Evolutionary conservation across 345 rosid genomes (phyloP).

Genomic region (Cardamine occulta): DNA sequence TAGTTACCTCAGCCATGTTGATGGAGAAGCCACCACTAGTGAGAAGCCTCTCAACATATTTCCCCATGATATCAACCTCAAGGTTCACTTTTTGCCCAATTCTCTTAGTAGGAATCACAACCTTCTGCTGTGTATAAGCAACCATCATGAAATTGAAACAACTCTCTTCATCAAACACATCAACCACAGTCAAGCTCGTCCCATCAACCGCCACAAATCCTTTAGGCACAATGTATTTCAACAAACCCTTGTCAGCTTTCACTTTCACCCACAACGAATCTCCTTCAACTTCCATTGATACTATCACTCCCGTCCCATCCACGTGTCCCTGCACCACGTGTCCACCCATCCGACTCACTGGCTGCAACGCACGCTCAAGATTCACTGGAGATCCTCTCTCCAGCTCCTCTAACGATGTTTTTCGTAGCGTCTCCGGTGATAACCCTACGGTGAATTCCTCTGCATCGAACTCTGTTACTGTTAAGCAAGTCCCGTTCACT

Average conservation of each 20-base stretch:
- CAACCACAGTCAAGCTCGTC: constrained; percentile 88
- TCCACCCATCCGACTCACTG: constrained; percentile 81
- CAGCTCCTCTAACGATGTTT: constrained; percentile 72
- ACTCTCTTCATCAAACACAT: constrained; percentile 72
- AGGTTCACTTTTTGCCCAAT: constrained; percentile 85
- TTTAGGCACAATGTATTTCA: constrained; percentile 81
- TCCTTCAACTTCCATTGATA: constrained; percentile 58
- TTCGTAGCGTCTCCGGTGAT: constrained; percentile 78
- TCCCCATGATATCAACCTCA: constrained; percentile 93
- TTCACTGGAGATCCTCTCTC: constrained; percentile 75
- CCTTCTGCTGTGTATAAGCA: constrained; percentile 76
- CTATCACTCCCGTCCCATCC: constrained; percentile 88
- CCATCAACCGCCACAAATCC: constrained; percentile 92
- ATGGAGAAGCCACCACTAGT: constrained; percentile 46
- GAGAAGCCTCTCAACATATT: constrained; percentile 92
- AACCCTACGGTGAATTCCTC: constrained; percentile 73
- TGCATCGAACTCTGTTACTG: constrained; percentile 67
- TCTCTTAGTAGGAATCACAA: constrained; percentile 72
- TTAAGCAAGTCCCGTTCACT: constrained; percentile 83
- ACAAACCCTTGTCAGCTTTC: constrained; percentile 52
- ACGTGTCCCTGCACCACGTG: constrained; percentile 97
- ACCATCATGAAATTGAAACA: constrained; percentile 90
- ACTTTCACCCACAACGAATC: constrained; percentile 93
- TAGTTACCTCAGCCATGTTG: constrained; percentile 27
- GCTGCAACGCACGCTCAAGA: constrained; percentile 84